These are phyloP conservation scores for Heritiera fomes DNA, from an alignment of 345 rosid genomes.

Conservation along the genomic window DNA sequence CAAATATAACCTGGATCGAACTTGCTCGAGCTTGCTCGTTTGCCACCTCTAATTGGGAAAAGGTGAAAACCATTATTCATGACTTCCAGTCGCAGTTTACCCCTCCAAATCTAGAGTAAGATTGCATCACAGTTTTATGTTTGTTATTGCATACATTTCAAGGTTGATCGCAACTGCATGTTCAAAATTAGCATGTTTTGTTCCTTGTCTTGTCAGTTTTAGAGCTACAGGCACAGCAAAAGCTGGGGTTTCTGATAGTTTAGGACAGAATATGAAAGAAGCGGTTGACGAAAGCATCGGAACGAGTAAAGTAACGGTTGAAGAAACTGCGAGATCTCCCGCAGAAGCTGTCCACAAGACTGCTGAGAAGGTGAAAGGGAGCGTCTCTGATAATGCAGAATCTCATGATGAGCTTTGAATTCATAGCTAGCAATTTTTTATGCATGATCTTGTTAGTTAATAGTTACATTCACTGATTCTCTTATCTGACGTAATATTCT, in stretches of 20 bases:
- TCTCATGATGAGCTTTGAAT: slow-evolving; percentile 45
- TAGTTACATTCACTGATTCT: not conserved
- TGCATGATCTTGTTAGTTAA: not conserved
- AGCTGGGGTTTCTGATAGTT: slow-evolving; percentile 17
- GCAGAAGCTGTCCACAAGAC: slow-evolving; percentile 53
- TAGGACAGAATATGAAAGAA: slow-evolving; percentile 47
- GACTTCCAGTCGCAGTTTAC: slow-evolving; percentile 46
- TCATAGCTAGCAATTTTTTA: too few species aligned
- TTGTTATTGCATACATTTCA: not conserved
- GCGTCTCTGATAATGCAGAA: slow-evolving; percentile 18
- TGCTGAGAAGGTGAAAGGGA: slow-evolving; percentile 43
- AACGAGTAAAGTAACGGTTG: slow-evolving; percentile 40
- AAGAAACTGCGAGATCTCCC: slow-evolving; percentile 58
- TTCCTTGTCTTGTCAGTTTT: slow-evolving; percentile 39
- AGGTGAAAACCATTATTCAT: slow-evolving; percentile 47
- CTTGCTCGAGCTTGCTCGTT: too few species aligned
- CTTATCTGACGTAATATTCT: not conserved
- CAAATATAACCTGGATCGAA: too few species aligned
- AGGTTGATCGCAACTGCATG: not conserved
- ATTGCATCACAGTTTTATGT: not conserved
- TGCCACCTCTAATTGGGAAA: slow-evolving; percentile 40
- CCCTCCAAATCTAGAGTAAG: slow-evolving; percentile 69
- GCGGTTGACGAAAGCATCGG: slow-evolving; percentile 53
- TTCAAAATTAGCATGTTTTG: too few species aligned
- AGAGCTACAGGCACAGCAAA: slow-evolving; percentile 37